Conservation (phyloP, 1,139 yeast species). For the Debaryomycetaceae sp. region DNA sequence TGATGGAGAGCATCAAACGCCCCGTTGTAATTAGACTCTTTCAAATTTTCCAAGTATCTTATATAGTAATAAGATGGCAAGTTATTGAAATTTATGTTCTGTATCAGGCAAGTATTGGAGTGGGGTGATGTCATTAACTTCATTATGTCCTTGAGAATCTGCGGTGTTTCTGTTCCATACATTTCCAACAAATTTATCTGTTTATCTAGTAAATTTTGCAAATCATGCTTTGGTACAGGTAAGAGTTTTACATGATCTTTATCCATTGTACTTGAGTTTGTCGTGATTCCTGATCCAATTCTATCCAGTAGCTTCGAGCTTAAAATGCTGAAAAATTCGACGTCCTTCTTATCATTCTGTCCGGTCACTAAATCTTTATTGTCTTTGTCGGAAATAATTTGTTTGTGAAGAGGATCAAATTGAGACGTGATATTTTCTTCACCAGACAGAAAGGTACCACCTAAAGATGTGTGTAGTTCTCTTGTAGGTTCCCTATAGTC, state of each 20-base stretch:
- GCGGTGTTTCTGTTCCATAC: conserved; percentile 52
- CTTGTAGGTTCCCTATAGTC: conserved; percentile 45
- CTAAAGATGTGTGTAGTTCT: conserved; percentile 16
- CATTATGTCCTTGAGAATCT: conserved; percentile 42
- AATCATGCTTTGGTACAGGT: conserved; percentile 50
- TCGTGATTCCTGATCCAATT: conserved; percentile 16
- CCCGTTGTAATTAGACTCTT: conserved; percentile 64
- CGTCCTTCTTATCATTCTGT: conserved; percentile 8
- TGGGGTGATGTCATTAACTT: conserved; percentile 39
- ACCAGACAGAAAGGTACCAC: conserved; percentile 11
- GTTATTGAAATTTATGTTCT: conserved; percentile 44
- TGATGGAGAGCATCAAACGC: conserved; percentile 73
- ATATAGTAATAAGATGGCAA: conserved; percentile 67
- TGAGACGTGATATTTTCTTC: not conserved
- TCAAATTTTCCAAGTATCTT: conserved; percentile 60
- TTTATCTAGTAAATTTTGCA: conserved; percentile 50
- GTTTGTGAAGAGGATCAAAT: not conserved
- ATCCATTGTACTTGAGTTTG: conserved; percentile 12
- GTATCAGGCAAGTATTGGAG: conserved; percentile 40
- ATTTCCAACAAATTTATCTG: conserved; percentile 57
- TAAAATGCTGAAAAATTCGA: conserved; percentile 16
- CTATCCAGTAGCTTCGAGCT: conserved; percentile 20
- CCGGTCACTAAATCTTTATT: not conserved
- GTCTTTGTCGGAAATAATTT: not conserved
- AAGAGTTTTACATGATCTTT: conserved; percentile 14